Conservation (phyloP, 345 rosid genomes). For the Sonneratia alba region DNA sequence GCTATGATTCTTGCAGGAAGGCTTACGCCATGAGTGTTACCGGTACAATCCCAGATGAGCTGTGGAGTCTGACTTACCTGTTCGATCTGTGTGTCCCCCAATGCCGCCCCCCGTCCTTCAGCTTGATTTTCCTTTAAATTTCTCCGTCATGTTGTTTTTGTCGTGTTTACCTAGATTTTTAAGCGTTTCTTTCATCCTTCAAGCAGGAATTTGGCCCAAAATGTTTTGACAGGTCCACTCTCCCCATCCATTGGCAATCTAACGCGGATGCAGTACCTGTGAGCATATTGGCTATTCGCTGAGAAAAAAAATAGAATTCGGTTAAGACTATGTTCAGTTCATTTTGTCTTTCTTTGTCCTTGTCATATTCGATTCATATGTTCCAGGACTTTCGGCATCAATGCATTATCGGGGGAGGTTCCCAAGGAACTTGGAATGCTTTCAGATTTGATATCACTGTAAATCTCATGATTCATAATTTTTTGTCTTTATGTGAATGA, state of each 20-base stretch:
- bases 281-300: constrained; percentile 12
- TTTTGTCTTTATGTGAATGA: too few species aligned
- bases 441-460: constrained; percentile 37
- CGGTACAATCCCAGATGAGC: constrained; percentile 41
- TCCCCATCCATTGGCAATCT: constrained; percentile 34
- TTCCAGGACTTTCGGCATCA: constrained; percentile 41
- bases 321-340: too few species aligned
- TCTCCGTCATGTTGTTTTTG: too few species aligned
- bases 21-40: constrained; percentile 16
- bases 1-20: constrained; percentile 21
- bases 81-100: constrained; percentile 26
- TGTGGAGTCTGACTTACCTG: constrained; percentile 35
- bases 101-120: too few species aligned
- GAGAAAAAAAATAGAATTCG: too few species aligned
- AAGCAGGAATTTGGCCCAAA: constrained; percentile 31
- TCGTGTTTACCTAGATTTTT: not conserved
- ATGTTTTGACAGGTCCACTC: constrained; percentile 39
- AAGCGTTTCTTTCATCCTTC: too few species aligned
- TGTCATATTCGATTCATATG: too few species aligned
- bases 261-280: constrained; percentile 47
- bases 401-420: constrained; percentile 54
- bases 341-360: not conserved
- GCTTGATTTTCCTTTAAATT: too few species aligned
- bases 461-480: constrained; percentile 7
- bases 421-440: constrained; percentile 64